Conservation (phyloP, 139 green algal species). For the Coccomyxa sp. region DNA sequence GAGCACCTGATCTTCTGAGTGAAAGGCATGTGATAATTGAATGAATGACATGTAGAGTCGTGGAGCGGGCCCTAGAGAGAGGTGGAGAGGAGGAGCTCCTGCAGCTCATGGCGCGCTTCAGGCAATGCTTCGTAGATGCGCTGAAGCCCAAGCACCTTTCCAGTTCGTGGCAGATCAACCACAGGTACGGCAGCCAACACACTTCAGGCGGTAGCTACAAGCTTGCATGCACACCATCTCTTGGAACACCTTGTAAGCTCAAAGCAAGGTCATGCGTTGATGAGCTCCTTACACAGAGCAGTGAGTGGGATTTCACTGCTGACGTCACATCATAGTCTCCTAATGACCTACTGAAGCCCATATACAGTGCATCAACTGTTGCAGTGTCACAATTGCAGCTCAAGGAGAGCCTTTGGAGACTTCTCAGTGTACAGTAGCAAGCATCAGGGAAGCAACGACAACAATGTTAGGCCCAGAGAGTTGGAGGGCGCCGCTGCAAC, state of each 20-base stretch:
- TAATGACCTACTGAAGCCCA: neutral
- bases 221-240: neutral
- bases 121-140: slow-evolving; percentile 54
- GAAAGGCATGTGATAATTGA: too few species aligned
- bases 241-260: neutral
- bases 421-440: slow-evolving; percentile 3
- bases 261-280: neutral
- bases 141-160: slow-evolving; percentile 59
- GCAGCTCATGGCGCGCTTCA: slow-evolving; percentile 45
- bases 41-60: too few species aligned
- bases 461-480: too few species aligned
- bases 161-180: slow-evolving; percentile 53
- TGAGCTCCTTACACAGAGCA: neutral
- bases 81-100: slow-evolving; percentile 53
- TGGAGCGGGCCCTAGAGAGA: slow-evolving; percentile 29
- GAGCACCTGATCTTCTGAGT: too few species aligned
- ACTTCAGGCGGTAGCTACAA: neutral
- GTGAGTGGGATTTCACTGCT: neutral
- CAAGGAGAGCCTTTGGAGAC: neutral
- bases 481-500: too few species aligned
- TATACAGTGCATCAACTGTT: neutral
- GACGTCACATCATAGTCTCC: neutral
- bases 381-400: neutral
- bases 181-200: slow-evolving; percentile 13
- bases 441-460: too few species aligned